Conservation (phyloP, 2,329 filamentous ascomycete genomes). For the Diaporthe aspalathi region DNA sequence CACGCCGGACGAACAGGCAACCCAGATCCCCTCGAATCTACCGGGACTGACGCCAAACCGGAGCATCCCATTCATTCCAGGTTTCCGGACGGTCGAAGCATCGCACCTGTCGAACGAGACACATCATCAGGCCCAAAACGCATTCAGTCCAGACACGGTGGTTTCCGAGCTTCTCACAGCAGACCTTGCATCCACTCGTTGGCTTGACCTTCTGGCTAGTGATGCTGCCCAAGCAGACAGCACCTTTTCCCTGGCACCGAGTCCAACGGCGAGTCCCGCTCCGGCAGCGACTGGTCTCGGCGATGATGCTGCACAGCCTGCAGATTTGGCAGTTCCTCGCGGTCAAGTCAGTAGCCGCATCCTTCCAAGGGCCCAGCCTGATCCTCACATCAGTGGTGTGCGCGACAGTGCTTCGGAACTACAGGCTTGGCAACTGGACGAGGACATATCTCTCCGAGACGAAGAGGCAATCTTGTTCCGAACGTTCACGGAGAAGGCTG, state of each 20-base stretch:
- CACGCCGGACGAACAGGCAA: background rate
- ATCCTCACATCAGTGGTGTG: background rate
- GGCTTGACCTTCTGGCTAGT: slow-evolving; percentile 48
- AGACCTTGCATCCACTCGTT: slow-evolving; percentile 47
- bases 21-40: background rate
- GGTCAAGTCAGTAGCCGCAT: background rate
- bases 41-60: background rate
- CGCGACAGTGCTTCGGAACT: background rate
- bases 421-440: slow-evolving; percentile 24
- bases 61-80: background rate
- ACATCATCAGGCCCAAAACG: slow-evolving; percentile 36
- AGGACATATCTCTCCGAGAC: slow-evolving; percentile 23
- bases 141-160: slow-evolving; percentile 45
- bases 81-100: background rate
- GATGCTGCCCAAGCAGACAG: slow-evolving; percentile 49
- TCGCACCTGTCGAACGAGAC: background rate
- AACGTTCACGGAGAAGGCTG: slow-evolving; percentile 19
- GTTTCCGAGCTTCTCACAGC: slow-evolving; percentile 46
- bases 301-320: background rate
- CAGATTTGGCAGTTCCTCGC: background rate
- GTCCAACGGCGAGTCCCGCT: background rate
- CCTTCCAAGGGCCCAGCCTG: background rate
- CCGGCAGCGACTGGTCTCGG: background rate
- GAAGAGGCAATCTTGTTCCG: slow-evolving; percentile 20
- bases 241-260: slow-evolving; percentile 45